These are phyloP conservation scores for Pseudocohnilembus persalinus DNA, from an alignment of 169 alveolate genomes.

Conservation along the genomic window DNA sequence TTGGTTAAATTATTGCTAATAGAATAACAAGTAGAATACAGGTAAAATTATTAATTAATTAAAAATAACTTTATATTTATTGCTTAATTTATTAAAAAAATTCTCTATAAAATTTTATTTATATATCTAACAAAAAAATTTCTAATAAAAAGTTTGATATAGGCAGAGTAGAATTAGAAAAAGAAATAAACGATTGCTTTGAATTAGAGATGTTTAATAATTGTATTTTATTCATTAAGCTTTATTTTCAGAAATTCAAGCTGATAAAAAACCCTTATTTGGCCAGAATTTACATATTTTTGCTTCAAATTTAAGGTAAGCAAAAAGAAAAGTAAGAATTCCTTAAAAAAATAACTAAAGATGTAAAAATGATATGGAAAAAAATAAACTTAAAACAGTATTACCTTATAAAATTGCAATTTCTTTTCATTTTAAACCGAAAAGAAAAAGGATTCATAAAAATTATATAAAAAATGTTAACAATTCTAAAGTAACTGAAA, in stretches of 20 bases:
- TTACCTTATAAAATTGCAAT: background rate
- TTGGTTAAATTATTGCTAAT: background rate
- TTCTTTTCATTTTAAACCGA: too few relatives aligned
- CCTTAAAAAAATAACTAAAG: background rate
- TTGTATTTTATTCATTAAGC: background rate
- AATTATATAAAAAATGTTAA: too few relatives aligned
- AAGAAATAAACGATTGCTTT: background rate
- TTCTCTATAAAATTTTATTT: too few relatives aligned
- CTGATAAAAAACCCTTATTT: background rate
- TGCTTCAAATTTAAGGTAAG: background rate
- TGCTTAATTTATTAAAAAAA: too few relatives aligned
- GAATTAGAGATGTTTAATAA: background rate
- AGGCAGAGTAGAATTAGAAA: too few relatives aligned
- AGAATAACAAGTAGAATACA: background rate
- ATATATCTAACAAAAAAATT: too few relatives aligned
- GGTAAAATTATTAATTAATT: background rate
- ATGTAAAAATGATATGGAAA: background rate
- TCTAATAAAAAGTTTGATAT: too few relatives aligned
- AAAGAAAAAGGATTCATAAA: too few relatives aligned
- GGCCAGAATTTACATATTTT: background rate
- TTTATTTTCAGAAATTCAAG: background rate
- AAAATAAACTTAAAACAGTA: background rate
- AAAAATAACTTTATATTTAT: too few relatives aligned
- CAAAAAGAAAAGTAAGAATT: background rate
- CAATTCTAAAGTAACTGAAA: too few relatives aligned